Percentiles rank a stretch among this genome's conserved stretches.
These are phyloP conservation scores for Albugo candida DNA, from an alignment of 352 stramenopile genomes.

Conservation along the genomic window DNA sequence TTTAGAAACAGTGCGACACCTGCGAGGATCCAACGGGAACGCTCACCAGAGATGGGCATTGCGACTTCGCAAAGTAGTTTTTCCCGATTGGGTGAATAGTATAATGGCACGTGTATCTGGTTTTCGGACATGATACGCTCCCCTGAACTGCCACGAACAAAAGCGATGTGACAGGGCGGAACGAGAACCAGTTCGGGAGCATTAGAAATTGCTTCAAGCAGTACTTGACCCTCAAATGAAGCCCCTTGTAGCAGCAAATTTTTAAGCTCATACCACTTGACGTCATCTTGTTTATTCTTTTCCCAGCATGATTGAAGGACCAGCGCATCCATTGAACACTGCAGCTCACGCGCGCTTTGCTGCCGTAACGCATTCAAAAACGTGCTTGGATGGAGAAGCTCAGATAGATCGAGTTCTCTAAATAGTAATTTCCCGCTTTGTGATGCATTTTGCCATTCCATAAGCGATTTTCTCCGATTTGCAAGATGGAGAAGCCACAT, in stretches of 20 bases:
- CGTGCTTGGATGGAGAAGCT: constrained; percentile 84
- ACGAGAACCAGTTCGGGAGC: constrained; percentile 64
- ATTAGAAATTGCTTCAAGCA: constrained; percentile 66
- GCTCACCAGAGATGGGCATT: constrained; percentile 51
- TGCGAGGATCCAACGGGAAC: constrained; percentile 54
- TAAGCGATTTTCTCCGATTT: constrained; percentile 57
- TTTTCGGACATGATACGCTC: constrained; percentile 27
- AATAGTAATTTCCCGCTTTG: constrained; percentile 40
- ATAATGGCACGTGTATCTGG: constrained; percentile 62
- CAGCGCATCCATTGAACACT: constrained; percentile 82
- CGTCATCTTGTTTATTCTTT: constrained; percentile 28
- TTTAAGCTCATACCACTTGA: constrained; percentile 72
- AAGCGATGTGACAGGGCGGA: constrained; percentile 67
- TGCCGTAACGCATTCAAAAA: constrained; percentile 90
- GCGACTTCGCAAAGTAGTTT: constrained; percentile 67
- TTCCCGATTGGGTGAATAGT: constrained; percentile 57
- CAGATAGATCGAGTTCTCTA: constrained; percentile 66
- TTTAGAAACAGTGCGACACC: constrained; percentile 70
- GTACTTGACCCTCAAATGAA: constrained; percentile 53
- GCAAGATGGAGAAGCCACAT: constrained; percentile 72
- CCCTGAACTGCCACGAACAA: constrained; percentile 24
- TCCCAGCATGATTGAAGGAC: constrained; percentile 81
- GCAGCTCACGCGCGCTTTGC: constrained; percentile 64
- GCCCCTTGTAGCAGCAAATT: constrained; percentile 73
- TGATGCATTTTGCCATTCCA: constrained; percentile 62